Evolutionary conservation across 1,284 basidiomycete species (phyloP), one percentile per base, ranked within the genome.

Genomic region (Malassezia obtusa): DNA sequence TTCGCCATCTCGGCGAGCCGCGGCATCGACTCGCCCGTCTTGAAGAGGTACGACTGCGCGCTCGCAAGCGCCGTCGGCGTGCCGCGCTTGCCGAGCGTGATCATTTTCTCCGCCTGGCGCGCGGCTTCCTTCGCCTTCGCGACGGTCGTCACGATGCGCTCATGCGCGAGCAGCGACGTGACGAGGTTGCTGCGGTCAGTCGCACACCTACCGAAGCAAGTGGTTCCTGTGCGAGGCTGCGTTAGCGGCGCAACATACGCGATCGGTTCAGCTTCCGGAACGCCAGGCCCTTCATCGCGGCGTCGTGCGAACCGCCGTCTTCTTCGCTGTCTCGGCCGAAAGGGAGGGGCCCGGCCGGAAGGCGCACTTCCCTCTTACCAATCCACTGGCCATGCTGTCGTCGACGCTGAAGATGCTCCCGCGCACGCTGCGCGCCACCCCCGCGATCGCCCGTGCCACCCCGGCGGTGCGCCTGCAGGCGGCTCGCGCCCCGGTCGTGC

Each of bases 101-200:
- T 52, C 60, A 88, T 88, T 82, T 94, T 94, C 75, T 99, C 94
- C 36, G 90, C 90, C 50, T 94, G 77, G 61, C 88, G 81, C 10
- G 88, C 87, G 4, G 90, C 79, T 71, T 95, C 90, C 73, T 87
- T 85, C 1, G 94, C 94, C 76, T 98, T 98, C 21, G 94, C 86
- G 25, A 95, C 78, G 0, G 94, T 99, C 5, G 94, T 98, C 74
- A 86, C 86, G 75, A 99, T 92, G 70, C 89, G 85, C 73, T 96
- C 89, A 77, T 98, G 90, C 73, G 95, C 83, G 57, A 99, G 81
- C 43, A 98, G 80, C 14, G 90, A 91, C 17, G 89, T 87, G 64
- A 99, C 92, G 50, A 98, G 78, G 76, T 96, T 96, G 62, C 66
- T 49, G 14, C 3, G 24, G 31, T 26, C 10, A 37, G n/a, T 32